Evolutionary conservation across 169 alveolate species (phyloP).

Genomic region (Eimeria necatrix): DNA sequence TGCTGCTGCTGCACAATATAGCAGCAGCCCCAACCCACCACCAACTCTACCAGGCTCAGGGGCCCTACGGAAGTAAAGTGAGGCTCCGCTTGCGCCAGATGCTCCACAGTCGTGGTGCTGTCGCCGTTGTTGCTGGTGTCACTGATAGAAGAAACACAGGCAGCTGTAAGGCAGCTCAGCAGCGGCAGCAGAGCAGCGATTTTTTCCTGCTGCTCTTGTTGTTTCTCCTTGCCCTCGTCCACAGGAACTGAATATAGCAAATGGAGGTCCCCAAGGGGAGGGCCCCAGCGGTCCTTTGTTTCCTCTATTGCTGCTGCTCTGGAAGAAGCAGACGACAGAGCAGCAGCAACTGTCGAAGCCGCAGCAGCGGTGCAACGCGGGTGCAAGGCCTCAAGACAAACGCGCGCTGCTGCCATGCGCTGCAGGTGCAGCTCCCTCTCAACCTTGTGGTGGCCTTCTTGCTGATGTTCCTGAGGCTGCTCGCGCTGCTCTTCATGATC

Average conservation of each 20-base stretch:
- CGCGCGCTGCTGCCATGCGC: conserved; percentile 17
- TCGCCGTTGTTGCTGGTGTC: conserved; percentile 33
- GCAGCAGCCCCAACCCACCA: conserved; percentile 42
- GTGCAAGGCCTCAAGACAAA: conserved; percentile 25
- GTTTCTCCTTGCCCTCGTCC: background rate
- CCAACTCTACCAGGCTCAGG: conserved; percentile 41
- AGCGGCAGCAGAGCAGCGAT: background rate
- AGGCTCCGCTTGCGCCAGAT: background rate
- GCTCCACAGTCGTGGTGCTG: conserved; percentile 12
- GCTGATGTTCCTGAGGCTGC: background rate
- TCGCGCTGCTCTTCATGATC: background rate
- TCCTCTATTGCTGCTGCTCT: conserved; percentile 3
- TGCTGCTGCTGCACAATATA: conserved; percentile 29
- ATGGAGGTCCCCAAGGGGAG: background rate
- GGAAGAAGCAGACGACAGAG: background rate
- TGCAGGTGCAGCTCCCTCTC: background rate
- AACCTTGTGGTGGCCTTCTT: background rate
- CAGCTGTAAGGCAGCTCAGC: background rate
- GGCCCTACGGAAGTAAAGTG: conserved; percentile 13
- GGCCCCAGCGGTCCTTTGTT: background rate
- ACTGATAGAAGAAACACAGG: background rate
- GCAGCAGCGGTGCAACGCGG: conserved; percentile 51
- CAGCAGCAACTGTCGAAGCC: conserved; percentile 10
- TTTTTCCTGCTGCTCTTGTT: background rate
- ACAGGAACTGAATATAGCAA: background rate